phyloP scores from a whole-genome alignment of 148 eudicot species.

The Rhododendron vialii region DNA sequence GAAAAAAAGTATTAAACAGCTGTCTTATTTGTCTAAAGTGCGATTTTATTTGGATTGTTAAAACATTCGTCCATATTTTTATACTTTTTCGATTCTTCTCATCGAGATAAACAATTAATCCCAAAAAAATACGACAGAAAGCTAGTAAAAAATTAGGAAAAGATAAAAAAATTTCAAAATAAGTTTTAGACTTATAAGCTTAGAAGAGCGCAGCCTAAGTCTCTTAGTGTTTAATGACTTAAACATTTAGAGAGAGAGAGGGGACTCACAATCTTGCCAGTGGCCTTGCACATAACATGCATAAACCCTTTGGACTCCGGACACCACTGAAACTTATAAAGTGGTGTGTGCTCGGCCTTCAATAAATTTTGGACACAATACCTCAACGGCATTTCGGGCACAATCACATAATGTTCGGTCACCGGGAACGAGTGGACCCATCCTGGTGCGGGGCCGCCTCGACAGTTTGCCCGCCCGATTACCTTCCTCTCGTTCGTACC shows the following conservation, averaged over 20 bases:
- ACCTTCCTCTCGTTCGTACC: conserved; percentile 77
- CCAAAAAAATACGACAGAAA: no score
- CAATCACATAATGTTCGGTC: conserved; percentile 78
- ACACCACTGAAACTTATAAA: conserved; percentile 90
- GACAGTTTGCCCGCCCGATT: conserved; percentile 71
- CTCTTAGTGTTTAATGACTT: no score
- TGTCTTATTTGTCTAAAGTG: no score
- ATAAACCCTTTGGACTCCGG: conserved; percentile 83
- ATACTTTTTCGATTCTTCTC: no score
- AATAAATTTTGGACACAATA: conserved; percentile 74
- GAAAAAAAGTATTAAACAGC: no score
- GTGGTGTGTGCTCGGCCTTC: conserved; percentile 83
- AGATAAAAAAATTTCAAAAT: no score
- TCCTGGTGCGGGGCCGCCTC: conserved; percentile 83
- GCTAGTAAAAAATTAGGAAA: no score
- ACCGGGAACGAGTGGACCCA: conserved; percentile 99
- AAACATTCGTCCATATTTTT: no score
- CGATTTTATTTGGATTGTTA: no score
- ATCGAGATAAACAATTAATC: no score
- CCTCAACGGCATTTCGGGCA: conserved; percentile 96
- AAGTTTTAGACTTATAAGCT: no score
- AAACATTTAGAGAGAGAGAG: not conserved
- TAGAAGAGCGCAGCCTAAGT: no score
- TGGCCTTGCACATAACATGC: conserved; percentile 87
- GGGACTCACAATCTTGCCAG: conserved; percentile 71